Evolutionary conservation across 805 yeast genomes (phyloP), one percentile per base, ranked within the genome.

Genomic region (Pichia cephalocereana): DNA sequence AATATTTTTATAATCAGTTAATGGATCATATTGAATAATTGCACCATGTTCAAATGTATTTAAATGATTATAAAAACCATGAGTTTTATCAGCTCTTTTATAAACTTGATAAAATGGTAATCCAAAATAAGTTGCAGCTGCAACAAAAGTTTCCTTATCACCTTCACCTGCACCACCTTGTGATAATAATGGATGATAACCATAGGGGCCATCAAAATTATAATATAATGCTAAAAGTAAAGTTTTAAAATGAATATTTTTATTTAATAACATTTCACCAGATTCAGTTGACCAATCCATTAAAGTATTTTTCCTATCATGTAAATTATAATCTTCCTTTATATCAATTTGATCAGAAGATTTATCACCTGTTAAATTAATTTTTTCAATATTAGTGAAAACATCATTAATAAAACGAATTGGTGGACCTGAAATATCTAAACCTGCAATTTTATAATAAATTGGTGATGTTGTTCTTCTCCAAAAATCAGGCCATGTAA

Each of bases 401-500:
- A 55, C 56, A 38, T 60, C 61, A 37, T 55, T 57, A 17, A 65
- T 58, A 15, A 71, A 68, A 30, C 71, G 67, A 4, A 66, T 62
- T 34, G 68, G 65, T 9, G 52, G 59, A 53, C 62, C 67, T 38
- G 41, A 30, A 40, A 68, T 69, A 60, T 59, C 50, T 1, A 67
- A 57, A n/a, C 63, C 66, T 14, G 86, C 79, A 49, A 83, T 77
- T n/a, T 79, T 77, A 58, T 76, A 79, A 58, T 64, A 80, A 38
- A 64, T 64, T 18, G 86, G 86, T 50, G 75, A 71, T 3, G 86
- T 80, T 14, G 84, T 75, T 60, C 86, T 69, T 59, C 76, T 70
- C 88, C 89, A 83, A 51, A 78, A 79, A 63, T 83, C 88, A 1
- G 88, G 89, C 88, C 88, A 83, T 19, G 79, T 74, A 14, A 80